Evolutionary conservation across 805 yeast species (phyloP).

Genomic region (Pichia ethanolica): DNA sequence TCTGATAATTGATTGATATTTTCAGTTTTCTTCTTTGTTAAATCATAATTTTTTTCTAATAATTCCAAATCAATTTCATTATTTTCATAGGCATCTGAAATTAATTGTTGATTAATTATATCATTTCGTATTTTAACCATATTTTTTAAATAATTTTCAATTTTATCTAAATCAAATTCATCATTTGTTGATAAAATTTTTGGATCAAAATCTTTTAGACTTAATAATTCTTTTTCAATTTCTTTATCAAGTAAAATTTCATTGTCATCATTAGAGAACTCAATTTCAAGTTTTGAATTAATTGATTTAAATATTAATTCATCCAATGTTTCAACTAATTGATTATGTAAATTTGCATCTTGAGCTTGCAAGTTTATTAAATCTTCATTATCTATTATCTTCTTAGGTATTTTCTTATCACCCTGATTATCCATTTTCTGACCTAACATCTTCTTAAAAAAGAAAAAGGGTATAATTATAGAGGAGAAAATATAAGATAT

Average conservation of each 20-base stretch:
- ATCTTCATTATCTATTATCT: neutral
- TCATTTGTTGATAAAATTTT: neutral
- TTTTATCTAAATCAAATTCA: neutral
- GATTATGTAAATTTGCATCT: neutral
- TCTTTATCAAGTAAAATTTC: neutral
- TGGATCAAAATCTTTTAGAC: neutral
- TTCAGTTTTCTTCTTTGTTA: conserved; percentile 2
- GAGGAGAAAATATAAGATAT: too few species aligned
- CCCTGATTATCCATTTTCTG: neutral
- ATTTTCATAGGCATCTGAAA: neutral
- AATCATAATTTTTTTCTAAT: neutral
- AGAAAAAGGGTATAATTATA: too few species aligned
- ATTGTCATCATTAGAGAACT: neutral
- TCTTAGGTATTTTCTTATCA: neutral
- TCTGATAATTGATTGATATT: neutral
- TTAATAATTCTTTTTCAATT: neutral
- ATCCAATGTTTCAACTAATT: neutral
- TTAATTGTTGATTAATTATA: conserved; percentile 2
- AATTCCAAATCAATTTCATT: neutral
- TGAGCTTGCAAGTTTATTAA: neutral
- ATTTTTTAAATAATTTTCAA: conserved; percentile 1
- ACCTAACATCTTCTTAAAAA: too few species aligned
- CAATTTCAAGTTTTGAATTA: neutral
- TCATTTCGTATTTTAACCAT: conserved; percentile 3
- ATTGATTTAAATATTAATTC: neutral